phyloP scores from a whole-genome alignment of 2,329 filamentous ascomycete genomes.

The Bipolaris oryzae region DNA sequence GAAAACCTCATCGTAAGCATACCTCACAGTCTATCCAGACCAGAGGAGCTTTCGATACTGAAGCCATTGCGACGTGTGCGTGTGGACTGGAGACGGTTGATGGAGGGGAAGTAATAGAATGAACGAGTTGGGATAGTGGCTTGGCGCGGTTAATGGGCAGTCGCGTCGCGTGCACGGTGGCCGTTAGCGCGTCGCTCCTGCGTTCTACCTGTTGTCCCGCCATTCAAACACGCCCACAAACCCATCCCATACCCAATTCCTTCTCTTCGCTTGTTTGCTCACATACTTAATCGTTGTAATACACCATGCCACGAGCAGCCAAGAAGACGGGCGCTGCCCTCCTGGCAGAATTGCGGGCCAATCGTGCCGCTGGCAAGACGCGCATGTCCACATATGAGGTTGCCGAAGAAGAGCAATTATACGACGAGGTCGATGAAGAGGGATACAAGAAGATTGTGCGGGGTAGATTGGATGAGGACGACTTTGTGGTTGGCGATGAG shows the following conservation, averaged over 20 bases:
- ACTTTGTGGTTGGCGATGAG: constrained; percentile 98
- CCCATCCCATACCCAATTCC: constrained; percentile 19
- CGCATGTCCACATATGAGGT: constrained; percentile 86
- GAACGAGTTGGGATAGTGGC: constrained; percentile 13
- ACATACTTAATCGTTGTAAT: constrained; percentile 22
- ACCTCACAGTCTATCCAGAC: constrained; percentile 88
- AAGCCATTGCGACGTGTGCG: constrained; percentile 47
- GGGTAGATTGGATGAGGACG: constrained; percentile 85
- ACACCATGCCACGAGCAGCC: constrained; percentile 44
- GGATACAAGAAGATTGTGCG: constrained; percentile 96
- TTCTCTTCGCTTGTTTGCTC: constrained; percentile 22
- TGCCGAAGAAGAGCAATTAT: constrained; percentile 80
- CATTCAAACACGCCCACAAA: constrained; percentile 29
- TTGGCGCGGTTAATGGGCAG: constrained; percentile 16
- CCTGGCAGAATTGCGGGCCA: constrained; percentile 78
- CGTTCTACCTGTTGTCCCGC: constrained; percentile 25
- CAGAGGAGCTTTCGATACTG: constrained; percentile 67
- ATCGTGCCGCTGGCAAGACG: constrained; percentile 89
- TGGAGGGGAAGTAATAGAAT: constrained; percentile 10
- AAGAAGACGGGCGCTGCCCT: constrained; percentile 26
- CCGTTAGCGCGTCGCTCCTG: constrained; percentile 26
- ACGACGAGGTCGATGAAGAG: constrained; percentile 96
- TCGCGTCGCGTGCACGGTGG: constrained; percentile 29
- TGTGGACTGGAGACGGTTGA: constrained; percentile 4
- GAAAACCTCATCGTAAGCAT: constrained; percentile 11